These are phyloP conservation scores for Rhodotorula sp. DNA, from an alignment of 1,284 basidiomycete species.

Conservation along the genomic window DNA sequence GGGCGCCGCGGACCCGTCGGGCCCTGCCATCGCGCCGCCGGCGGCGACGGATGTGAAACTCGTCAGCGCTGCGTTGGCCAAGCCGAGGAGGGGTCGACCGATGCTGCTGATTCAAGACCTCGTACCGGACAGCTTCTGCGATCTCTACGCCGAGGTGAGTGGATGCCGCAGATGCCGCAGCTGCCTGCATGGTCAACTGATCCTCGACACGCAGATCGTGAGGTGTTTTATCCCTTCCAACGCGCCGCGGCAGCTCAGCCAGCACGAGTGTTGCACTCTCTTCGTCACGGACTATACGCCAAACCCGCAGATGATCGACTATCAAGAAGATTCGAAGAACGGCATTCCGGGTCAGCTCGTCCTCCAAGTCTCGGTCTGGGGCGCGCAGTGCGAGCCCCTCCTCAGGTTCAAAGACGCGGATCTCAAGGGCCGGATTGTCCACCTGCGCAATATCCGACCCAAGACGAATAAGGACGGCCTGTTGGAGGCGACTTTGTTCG, in stretches of 20 bases:
- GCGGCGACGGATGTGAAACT: neutral
- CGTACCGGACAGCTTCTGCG: slow-evolving; percentile 3
- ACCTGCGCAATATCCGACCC: slow-evolving; percentile 11
- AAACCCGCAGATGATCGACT: slow-evolving; percentile 9
- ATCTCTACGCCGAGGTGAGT: slow-evolving; percentile 18
- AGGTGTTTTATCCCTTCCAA: slow-evolving; percentile 11
- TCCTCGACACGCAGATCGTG: slow-evolving; percentile 7
- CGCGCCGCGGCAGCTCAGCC: neutral
- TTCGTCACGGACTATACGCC: slow-evolving; percentile 32
- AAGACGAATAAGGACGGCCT: neutral
- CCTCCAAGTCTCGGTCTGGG: slow-evolving; percentile 28
- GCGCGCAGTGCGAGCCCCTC: slow-evolving; percentile 18
- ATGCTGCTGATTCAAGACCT: slow-evolving; percentile 3
- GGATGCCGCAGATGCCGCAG: neutral
- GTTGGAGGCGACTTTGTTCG: slow-evolving; percentile 26
- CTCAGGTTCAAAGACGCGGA: neutral
- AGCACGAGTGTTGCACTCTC: slow-evolving; percentile 5
- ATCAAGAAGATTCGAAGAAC: neutral
- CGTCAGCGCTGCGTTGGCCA: neutral
- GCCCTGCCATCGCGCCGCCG: too few relatives aligned
- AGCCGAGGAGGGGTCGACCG: neutral
- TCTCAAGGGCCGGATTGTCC: slow-evolving; percentile 10
- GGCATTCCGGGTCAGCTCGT: slow-evolving; percentile 12
- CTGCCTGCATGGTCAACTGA: neutral
- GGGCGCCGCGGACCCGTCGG: neutral